Evolutionary conservation across 495 filamentous ascomycete species (phyloP).

Genomic region (Podospora pseudocomata): DNA sequence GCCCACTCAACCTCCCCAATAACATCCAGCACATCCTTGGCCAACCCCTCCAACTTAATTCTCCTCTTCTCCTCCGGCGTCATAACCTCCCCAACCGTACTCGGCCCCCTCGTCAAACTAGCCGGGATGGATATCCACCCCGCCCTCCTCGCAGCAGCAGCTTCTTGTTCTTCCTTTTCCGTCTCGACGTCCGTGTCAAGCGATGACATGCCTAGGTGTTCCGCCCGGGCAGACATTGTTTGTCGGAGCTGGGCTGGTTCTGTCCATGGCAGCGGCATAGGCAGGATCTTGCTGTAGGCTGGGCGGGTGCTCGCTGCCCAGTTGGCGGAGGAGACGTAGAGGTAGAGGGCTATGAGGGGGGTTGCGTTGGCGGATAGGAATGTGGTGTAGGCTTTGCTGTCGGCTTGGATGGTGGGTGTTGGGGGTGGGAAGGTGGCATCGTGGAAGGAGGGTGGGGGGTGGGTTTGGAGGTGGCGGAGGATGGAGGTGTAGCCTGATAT

Average conservation of each 20-base stretch:
- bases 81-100: slow-evolving; percentile 31
- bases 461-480: slow-evolving; percentile 57
- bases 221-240: slow-evolving; percentile 65
- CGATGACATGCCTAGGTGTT: slow-evolving; percentile 61
- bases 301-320: slow-evolving; percentile 70
- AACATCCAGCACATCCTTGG: slow-evolving; percentile 64
- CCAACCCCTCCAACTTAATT: slow-evolving; percentile 69
- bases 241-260: slow-evolving; percentile 64
- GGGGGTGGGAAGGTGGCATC: slow-evolving; percentile 50
- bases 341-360: slow-evolving; percentile 69
- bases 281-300: slow-evolving; percentile 69
- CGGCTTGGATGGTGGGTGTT: slow-evolving; percentile 61
- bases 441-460: slow-evolving; percentile 55
- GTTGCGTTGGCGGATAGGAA: slow-evolving; percentile 62
- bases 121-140: slow-evolving; percentile 31
- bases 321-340: slow-evolving; percentile 86
- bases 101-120: slow-evolving; percentile 24
- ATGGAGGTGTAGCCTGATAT: slow-evolving; percentile 71
- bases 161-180: slow-evolving; percentile 28
- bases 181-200: slow-evolving; percentile 45
- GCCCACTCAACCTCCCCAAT: slow-evolving; percentile 55
- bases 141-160: slow-evolving; percentile 28
- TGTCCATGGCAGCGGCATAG: slow-evolving; percentile 79
- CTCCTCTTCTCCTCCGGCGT: slow-evolving; percentile 49
- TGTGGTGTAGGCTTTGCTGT: slow-evolving; percentile 66